Percentiles rank a stretch among this genome's conserved stretches.
These are phyloP conservation scores for Henckelia pumila DNA, from an alignment of 257 asterid genomes.

Conservation along the genomic window DNA sequence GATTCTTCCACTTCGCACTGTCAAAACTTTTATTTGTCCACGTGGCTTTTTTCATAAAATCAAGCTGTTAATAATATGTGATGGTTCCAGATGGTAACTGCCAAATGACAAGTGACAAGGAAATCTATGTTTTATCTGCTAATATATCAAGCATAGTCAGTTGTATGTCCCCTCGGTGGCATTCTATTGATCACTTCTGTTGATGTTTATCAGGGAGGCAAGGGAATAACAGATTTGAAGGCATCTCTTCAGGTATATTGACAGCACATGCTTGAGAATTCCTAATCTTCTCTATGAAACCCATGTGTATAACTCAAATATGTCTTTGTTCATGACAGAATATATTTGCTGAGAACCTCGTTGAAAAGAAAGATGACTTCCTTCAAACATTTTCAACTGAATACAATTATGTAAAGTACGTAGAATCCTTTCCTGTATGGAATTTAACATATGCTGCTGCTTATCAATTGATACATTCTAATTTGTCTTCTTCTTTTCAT, in stretches of 20 bases:
- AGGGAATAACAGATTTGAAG: constrained; percentile 84
- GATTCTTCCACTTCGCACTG: neutral
- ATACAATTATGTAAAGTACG: constrained; percentile 62
- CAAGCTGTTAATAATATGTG: constrained; percentile 14
- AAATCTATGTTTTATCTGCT: constrained; percentile 14
- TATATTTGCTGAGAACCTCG: constrained; percentile 82
- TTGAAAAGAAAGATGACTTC: constrained; percentile 76
- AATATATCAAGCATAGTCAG: constrained; percentile 7
- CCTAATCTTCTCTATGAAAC: constrained; percentile 21
- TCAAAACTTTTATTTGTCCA: neutral
- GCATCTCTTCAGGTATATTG: constrained; percentile 66
- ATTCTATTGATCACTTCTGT: constrained; percentile 27
- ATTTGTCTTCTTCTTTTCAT: constrained; percentile 21
- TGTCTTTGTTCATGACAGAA: constrained; percentile 42
- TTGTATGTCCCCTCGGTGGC: constrained; percentile 21
- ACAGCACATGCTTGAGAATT: constrained; percentile 1
- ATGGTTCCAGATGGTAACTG: neutral
- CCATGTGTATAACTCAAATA: constrained; percentile 19
- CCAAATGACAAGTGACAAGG: constrained; percentile 15
- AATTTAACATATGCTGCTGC: constrained; percentile 7
- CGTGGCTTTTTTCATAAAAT: constrained; percentile 4
- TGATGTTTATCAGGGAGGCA: constrained; percentile 67
- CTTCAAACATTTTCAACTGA: constrained; percentile 75
- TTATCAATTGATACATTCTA: constrained; percentile 10
- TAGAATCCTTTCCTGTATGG: constrained; percentile 10